Evolutionary conservation across 2,329 filamentous ascomycete genomes (phyloP).

Genomic region (Calonectria ilicicola): DNA sequence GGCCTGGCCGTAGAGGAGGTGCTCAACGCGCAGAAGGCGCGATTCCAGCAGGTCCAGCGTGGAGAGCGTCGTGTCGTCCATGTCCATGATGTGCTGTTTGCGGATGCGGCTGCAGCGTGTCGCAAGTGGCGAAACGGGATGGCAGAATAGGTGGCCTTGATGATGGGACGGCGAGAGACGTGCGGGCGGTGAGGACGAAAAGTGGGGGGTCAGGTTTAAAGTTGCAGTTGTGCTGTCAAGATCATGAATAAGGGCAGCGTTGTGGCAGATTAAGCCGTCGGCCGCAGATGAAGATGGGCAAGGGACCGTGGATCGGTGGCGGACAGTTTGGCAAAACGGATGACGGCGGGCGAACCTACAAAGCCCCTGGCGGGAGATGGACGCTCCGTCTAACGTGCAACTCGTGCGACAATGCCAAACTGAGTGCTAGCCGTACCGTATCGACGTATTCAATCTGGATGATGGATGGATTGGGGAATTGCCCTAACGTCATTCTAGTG

Average conservation of each 20-base stretch:
- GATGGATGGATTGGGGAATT: not conserved
- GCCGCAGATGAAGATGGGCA: conserved; percentile 8
- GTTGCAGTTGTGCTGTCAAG: conserved; percentile 22
- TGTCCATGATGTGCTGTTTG: conserved; percentile 48
- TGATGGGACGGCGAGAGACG: conserved; percentile 20
- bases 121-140: conserved; percentile 19
- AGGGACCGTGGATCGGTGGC: conserved; percentile 13
- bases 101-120: conserved; percentile 26
- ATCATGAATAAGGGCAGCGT: conserved; percentile 23
- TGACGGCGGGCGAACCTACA: not conserved
- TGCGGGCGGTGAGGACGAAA: conserved; percentile 35
- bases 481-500: conserved; percentile 1
- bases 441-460: not conserved
- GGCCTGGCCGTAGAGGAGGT: conserved; percentile 65
- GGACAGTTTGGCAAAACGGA: not conserved
- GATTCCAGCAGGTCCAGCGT: conserved; percentile 69
- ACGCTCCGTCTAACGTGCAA: conserved; percentile 1
- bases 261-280: conserved; percentile 2
- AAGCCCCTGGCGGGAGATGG: not conserved
- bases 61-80: conserved; percentile 65
- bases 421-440: not conserved
- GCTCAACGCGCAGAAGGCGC: conserved; percentile 70
- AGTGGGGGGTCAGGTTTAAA: conserved; percentile 43
- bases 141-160: conserved; percentile 27
- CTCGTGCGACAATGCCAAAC: not conserved